Percentiles rank a stretch among this genome's conserved stretches.
These are phyloP conservation scores for Nelumbo lutea DNA, from an alignment of 164 flowering plant genomes.

Conservation along the genomic window DNA sequence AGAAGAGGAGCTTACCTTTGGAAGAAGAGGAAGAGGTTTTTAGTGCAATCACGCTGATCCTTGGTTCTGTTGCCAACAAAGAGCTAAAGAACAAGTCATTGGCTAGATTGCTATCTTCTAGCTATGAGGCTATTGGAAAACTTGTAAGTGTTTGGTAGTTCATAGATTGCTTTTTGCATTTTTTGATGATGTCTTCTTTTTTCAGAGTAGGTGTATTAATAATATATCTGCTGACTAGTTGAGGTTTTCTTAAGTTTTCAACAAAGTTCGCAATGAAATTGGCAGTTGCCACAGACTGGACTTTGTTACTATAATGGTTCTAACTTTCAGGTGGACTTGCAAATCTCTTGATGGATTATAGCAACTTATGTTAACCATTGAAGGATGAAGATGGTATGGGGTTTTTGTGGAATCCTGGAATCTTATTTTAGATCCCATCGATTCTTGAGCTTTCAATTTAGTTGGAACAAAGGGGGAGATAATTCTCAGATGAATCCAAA, in stretches of 20 bases:
- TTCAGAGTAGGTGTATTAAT: neutral
- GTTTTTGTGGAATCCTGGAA: too few relatives aligned
- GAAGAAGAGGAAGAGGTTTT: constrained; percentile 88
- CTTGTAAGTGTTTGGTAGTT: constrained; percentile 48
- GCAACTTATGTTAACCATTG: too few relatives aligned
- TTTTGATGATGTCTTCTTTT: neutral
- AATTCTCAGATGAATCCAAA: too few relatives aligned
- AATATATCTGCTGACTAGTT: neutral
- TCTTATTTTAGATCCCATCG: too few relatives aligned
- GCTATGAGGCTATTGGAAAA: constrained; percentile 67
- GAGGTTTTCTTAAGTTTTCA: neutral
- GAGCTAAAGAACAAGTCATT: constrained; percentile 65
- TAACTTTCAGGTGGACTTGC: too few relatives aligned
- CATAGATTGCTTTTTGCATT: neutral
- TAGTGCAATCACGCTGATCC: constrained; percentile 62
- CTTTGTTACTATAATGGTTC: too few relatives aligned
- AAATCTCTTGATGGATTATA: too few relatives aligned
- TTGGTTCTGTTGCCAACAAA: constrained; percentile 58
- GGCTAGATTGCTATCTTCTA: constrained; percentile 67
- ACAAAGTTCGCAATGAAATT: neutral
- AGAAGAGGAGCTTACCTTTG: constrained; percentile 55
- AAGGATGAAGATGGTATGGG: too few relatives aligned
- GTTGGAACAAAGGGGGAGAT: too few relatives aligned
- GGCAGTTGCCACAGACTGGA: neutral
- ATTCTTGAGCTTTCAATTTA: too few relatives aligned